Conservation (phyloP, 2,329 filamentous ascomycete species). For the Zelopaecilomyces penicillatus region DNA sequence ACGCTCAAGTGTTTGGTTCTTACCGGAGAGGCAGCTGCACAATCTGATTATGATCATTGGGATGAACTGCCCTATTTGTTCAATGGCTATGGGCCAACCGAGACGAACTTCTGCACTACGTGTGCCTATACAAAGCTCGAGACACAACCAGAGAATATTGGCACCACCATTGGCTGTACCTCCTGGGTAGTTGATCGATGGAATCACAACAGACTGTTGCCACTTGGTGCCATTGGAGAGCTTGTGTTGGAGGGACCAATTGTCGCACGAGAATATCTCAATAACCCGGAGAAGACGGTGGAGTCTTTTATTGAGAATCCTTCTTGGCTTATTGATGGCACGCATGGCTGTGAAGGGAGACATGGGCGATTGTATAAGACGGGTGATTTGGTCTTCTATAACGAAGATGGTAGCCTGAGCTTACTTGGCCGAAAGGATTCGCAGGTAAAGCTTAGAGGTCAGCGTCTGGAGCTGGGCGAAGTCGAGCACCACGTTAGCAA, state of each 20-base stretch:
- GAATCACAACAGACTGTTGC: constrained; percentile 16
- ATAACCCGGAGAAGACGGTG: neutral
- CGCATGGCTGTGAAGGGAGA: constrained; percentile 19
- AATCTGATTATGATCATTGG: neutral
- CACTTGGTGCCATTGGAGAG: constrained; percentile 9
- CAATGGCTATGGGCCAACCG: constrained; percentile 13
- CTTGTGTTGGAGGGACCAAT: neutral
- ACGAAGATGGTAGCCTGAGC: constrained; percentile 20
- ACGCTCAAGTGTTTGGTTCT: constrained; percentile 33
- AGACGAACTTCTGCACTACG: neutral
- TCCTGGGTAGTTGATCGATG: constrained; percentile 22
- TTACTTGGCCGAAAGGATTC: constrained; percentile 34
- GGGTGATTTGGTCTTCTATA: constrained; percentile 23
- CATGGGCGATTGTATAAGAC: constrained; percentile 23
- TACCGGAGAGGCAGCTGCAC: constrained; percentile 30
- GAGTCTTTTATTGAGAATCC: constrained; percentile 18
- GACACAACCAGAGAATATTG: too few relatives aligned
- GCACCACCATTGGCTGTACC: too few relatives aligned
- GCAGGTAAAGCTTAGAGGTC: constrained; percentile 43
- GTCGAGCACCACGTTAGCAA: neutral
- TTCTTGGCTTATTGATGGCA: constrained; percentile 21
- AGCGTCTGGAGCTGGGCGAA: neutral
- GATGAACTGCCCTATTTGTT: neutral
- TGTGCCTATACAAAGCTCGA: neutral
- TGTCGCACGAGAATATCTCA: neutral